Base-by-base conservation (phyloP, 2,329 filamentous ascomycete species). In the Thelonectria olida region DNA sequence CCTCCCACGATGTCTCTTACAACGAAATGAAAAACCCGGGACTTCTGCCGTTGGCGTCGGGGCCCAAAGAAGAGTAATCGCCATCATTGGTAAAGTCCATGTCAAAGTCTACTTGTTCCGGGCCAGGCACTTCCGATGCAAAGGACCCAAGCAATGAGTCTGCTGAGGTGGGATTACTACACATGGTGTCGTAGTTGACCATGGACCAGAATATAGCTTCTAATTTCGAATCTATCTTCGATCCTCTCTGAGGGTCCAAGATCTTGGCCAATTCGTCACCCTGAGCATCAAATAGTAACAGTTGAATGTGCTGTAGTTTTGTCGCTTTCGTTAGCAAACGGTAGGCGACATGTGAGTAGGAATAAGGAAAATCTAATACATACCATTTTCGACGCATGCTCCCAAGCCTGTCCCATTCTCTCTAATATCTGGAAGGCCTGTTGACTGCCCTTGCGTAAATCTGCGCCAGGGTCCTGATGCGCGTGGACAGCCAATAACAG, bases 321-420 rank as follows among this genome's bases (percentile, higher is more conserved):
- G n/a, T n/a, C n/a, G n/a, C n/a, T n/a, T n/a, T n/a, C n/a, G n/a
- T n/a, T n/a, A n/a, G n/a, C n/a, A n/a, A n/a, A n/a, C n/a, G n/a
- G n/a, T n/a, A n/a, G n/a, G n/a, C n/a, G n/a, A n/a, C n/a, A n/a
- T n/a, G 15, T 5, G 12, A 15, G 25, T 13, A n/a, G n/a, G n/a
- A n/a, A n/a, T n/a, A 12, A 47, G 31, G n/a, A 15, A 8, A 4
- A 38, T 42, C 17, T 28, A 2, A 22, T 20, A 48, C 28, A 27
- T 49, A 59, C 63, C 61, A 62, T 64, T 20, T 62, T 66, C 5
- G 58, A n/a, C 0, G 63, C 63, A 31, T 66, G 63, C 4, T 54
- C 39, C 61, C 63, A 66, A 25, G 51, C 49, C 1, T 34, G 7
- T 1, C 58, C 54, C 63, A 64, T 62, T 0, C 57, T 45, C 5